Base-by-base conservation (phyloP, 129 eudicot genomes). In the Tanacetum coccineum region DNA sequence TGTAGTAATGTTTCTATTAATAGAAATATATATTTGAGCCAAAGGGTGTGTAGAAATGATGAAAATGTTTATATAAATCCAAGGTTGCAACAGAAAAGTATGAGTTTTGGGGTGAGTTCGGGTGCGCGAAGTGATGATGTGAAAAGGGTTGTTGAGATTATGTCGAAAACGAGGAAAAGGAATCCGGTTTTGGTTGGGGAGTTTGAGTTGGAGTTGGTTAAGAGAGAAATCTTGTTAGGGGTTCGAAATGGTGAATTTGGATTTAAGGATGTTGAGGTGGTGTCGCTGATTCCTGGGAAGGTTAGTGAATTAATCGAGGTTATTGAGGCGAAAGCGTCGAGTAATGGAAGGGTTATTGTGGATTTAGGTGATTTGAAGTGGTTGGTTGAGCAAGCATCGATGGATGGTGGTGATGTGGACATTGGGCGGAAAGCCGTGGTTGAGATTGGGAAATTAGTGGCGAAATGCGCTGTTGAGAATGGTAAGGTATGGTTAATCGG, bases 131-230 rank as follows among this genome's bases (percentile, higher is more conserved):
- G 59, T n/a, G 98, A 92, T 2, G 95, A 84, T 13, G 74, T 76
- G 6, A 82, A 72, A 69, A 74, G 67, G 74, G 88, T 82, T 58
- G 18, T 86, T 13, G 91, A 93, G 39, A 84, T 88, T 47, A 60
- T 88, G 83, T 39, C 68, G 59, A 86, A 84, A 55, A 46, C 66
- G 0, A 88, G 73, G 69, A 88, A 82, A 64, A 80, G 70, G 66
- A 92, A 93, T 72, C 95, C 96, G 13, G 72, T 93, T 64, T 61
- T 93, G 65, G 95, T 93, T 2, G 96, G 96, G 0, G 96, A 86
- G 42, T 51, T 73, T 3, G 95, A 76, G 70, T 83, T 89, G 0
- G 86, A 80, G 59, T 73, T 67, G 8, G 78, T 88, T 17, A 71
- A 79, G 70, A 82, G 74, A 70, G 96, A 88, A 67, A 56, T 82